These are phyloP conservation scores for Aspergillus quadrilineatus DNA, from an alignment of 2,329 filamentous ascomycete species.

Conservation along the genomic window DNA sequence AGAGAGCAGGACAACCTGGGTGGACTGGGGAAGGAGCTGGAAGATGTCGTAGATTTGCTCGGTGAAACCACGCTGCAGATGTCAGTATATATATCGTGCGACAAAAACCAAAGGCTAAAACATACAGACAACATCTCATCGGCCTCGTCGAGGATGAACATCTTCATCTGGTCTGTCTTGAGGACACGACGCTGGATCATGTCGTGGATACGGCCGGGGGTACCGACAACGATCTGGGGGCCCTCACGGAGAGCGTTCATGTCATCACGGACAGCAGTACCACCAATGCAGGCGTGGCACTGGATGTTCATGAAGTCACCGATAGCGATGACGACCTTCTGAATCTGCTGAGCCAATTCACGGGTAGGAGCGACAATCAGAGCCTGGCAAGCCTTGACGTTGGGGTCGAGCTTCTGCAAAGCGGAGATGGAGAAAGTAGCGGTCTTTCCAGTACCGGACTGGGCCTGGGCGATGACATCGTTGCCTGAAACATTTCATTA, in stretches of 20 bases:
- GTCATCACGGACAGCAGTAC: slow-evolving; percentile 96
- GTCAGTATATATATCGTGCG: not conserved
- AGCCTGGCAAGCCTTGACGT: slow-evolving; percentile 94
- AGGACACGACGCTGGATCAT: slow-evolving; percentile 99
- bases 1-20: slow-evolving; percentile 96
- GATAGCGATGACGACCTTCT: slow-evolving; percentile 98
- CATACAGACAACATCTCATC: slow-evolving; percentile 81
- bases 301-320: slow-evolving; percentile 99
- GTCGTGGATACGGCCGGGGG: slow-evolving; percentile 96
- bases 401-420: slow-evolving; percentile 96
- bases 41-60: slow-evolving; percentile 99
- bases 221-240: slow-evolving; percentile 95
- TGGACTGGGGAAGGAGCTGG: slow-evolving; percentile 95
- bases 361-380: slow-evolving; percentile 96
- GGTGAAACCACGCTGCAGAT: slow-evolving; percentile 82
- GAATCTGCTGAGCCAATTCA: slow-evolving; percentile 98
- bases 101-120: not conserved
- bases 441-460: slow-evolving; percentile 99
- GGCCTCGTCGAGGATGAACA: slow-evolving; percentile 99
- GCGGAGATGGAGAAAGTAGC: slow-evolving; percentile 99
- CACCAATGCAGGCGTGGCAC: slow-evolving; percentile 99
- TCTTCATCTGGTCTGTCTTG: slow-evolving; percentile 98
- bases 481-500: slow-evolving; percentile 60
- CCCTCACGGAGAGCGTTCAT: slow-evolving; percentile 97
- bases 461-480: slow-evolving; percentile 99